Base-by-base conservation (phyloP, 2,329 filamentous ascomycete species). In the Domatiomyces globalis region DNA sequence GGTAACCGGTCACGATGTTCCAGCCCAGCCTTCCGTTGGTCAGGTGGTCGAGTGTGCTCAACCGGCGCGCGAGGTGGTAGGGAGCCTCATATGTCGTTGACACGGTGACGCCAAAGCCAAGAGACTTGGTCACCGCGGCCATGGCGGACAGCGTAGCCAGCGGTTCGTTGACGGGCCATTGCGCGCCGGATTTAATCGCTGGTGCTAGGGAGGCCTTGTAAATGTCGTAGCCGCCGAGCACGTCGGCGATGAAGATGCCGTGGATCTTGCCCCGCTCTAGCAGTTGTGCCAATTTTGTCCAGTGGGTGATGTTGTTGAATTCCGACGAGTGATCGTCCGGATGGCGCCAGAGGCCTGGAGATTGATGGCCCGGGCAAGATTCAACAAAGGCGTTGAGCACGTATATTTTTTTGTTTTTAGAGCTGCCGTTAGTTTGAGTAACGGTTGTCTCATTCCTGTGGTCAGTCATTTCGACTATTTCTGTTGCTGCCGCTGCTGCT, bases 81-180 rank as follows among this genome's bases (percentile, higher is more conserved):
- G 82, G 81, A 60, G 80, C 76, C 62, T 85, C 81, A 55, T 85
- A 85, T 0, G 79, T 83, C 0, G 82, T 84, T 1, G 77, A 76
- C 0, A 80, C 74, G 0, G 82, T 85, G 1, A 85, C 78, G 0
- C 81, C 81, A 53, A 85, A 85, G 0, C 76, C 78, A n/a, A 86
- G 74, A 52, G 72, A 83, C 56, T 77, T 74, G 0, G 82, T 85
- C 0, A 71, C 81, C 1, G 81, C 80, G 0, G 81, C 81, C 80
- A 85, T 83, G 2, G 81, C 80, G 1, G 80, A 73, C 0, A 85
- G 71, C 2, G 80, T 73, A 1, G 60, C 63, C 85, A 83, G 63
- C 84, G 74, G 63, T 85, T 85, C 69, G n/a, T 67, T 69, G 49
- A 71, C 66, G 5, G 69, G 69, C 54, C 69, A 71, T 46, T 71